Percentiles rank a stretch among this genome's conserved stretches.
Conservation (phyloP, 768 basidiomycete genomes). For the Amanita pseudoporphyria region DNA sequence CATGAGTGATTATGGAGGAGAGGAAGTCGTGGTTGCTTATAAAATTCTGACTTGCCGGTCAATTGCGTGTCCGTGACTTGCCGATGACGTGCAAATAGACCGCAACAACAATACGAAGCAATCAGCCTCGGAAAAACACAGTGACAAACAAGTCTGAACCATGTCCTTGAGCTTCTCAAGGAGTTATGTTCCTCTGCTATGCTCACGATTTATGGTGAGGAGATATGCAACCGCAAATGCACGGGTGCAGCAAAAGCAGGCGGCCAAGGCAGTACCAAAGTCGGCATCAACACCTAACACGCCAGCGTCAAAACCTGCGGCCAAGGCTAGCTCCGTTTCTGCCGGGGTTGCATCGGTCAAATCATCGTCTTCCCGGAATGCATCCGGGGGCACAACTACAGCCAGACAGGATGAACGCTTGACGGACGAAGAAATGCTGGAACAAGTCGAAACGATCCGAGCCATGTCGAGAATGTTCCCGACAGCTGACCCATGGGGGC, state of each 20-base stretch:
- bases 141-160: slow-evolving; percentile 8
- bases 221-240: slow-evolving; percentile 13
- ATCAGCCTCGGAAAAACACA: slow-evolving; percentile 15
- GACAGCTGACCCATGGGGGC: slow-evolving; percentile 33
- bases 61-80: slow-evolving; percentile 21
- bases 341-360: not conserved
- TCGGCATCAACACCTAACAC: not conserved
- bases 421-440: slow-evolving; percentile 24
- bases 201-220: slow-evolving; percentile 1
- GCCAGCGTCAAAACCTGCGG: no score
- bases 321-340: not conserved
- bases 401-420: slow-evolving; percentile 4
- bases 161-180: not conserved
- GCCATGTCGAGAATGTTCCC: slow-evolving; percentile 24
- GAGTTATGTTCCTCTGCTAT: not conserved
- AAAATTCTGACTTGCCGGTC: slow-evolving; percentile 17
- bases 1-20: slow-evolving; percentile 19
- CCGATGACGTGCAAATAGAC: slow-evolving; percentile 4
- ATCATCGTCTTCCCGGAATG: not conserved
- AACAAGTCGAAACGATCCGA: slow-evolving; percentile 27
- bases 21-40: slow-evolving; percentile 24
- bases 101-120: not conserved
- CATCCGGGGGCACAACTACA: not conserved
- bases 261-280: slow-evolving; percentile 1
- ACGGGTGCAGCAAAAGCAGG: slow-evolving; percentile 8